These are phyloP conservation scores for Solanum chacoense DNA, from an alignment of 305 asterid species.

Conservation along the genomic window DNA sequence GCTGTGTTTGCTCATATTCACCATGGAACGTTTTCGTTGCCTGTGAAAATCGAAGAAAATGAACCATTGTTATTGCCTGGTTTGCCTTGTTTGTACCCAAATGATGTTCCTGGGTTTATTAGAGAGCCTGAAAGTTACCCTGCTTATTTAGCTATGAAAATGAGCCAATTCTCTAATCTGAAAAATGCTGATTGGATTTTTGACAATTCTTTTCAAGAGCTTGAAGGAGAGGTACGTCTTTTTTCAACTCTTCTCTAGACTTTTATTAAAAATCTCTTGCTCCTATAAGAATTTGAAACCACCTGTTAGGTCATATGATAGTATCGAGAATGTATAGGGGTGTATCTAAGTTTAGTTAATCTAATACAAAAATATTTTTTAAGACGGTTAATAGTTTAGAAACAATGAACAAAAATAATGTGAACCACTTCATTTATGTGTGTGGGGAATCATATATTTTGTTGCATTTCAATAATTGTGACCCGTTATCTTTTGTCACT, in stretches of 20 bases:
- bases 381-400: no score
- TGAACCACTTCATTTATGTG: background rate
- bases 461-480: background rate
- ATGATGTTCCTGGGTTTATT: slow-evolving; percentile 49
- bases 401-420: background rate
- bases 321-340: rapidly evolving
- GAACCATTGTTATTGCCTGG: slow-evolving; percentile 36
- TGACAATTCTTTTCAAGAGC: slow-evolving; percentile 22
- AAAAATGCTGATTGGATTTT: slow-evolving; percentile 44
- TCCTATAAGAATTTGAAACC: background rate
- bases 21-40: slow-evolving; percentile 27
- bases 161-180: slow-evolving; percentile 50
- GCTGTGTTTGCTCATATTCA: slow-evolving; percentile 40
- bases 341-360: rapidly evolving
- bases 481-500: background rate
- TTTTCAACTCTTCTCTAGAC: background rate
- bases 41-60: slow-evolving; percentile 19
- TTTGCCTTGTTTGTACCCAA: slow-evolving; percentile 28
- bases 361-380: rapidly evolving
- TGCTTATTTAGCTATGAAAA: slow-evolving; percentile 54
- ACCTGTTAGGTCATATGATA: rapidly evolving
- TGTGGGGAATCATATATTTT: background rate
- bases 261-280: background rate
- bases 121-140: slow-evolving; percentile 53
- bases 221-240: background rate